A percentile compares a stretch with the other conserved stretches of the same genome.
phyloP scores from a whole-genome alignment of 257 asterid genomes.

The Ligustrum vulgare region DNA sequence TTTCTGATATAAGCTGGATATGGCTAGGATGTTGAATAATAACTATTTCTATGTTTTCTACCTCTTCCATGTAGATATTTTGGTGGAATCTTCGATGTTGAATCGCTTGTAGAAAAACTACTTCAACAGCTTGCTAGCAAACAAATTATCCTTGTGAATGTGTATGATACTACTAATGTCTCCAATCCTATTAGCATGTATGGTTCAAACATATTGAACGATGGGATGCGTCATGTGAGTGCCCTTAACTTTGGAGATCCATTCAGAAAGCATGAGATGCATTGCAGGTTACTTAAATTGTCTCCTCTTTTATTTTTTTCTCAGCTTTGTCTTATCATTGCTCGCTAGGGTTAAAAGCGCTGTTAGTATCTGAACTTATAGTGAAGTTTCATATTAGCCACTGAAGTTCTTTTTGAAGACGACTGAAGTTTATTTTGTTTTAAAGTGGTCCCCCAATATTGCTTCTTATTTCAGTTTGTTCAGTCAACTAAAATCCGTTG shows the following conservation, averaged over 20 bases:
- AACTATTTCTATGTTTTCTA: constrained; percentile 1
- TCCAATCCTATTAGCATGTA: constrained; percentile 90
- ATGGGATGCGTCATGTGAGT: constrained; percentile 63
- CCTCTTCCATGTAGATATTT: constrained; percentile 63
- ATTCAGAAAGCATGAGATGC: constrained; percentile 93
- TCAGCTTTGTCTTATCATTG: constrained; percentile 7
- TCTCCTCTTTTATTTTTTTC: constrained; percentile 4
- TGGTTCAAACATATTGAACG: constrained; percentile 53
- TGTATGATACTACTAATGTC: constrained; percentile 71
- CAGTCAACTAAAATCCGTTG: background rate
- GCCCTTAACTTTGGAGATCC: constrained; percentile 95
- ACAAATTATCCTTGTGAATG: constrained; percentile 87
- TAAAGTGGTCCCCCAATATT: background rate
- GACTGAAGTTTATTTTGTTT: no score
- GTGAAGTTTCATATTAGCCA: background rate
- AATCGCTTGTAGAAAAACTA: constrained; percentile 94
- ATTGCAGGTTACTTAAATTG: constrained; percentile 65
- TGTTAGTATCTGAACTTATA: background rate
- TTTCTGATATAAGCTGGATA: no score
- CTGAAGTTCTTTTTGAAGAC: background rate
- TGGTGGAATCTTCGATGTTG: constrained; percentile 94
- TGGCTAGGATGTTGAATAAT: background rate
- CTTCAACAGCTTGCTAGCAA: constrained; percentile 99
- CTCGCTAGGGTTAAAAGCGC: background rate
- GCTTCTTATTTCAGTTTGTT: background rate